These are phyloP conservation scores for Fusarium sp. DNA, from an alignment of 2,329 filamentous ascomycete species.

Conservation along the genomic window DNA sequence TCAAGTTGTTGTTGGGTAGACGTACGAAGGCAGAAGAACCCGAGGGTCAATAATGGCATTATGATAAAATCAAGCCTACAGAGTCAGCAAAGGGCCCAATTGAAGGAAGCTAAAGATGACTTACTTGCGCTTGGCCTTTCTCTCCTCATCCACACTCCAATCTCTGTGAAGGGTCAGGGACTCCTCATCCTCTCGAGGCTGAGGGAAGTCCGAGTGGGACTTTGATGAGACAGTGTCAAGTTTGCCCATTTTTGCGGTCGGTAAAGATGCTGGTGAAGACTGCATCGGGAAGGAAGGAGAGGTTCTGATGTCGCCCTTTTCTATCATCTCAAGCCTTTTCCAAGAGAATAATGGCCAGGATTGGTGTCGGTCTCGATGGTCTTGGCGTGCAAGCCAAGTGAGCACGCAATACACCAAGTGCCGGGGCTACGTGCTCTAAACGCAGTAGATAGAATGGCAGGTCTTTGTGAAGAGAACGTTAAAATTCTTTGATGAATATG, in stretches of 20 bases:
- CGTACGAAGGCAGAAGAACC: conserved; percentile 55
- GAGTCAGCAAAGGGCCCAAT: not conserved
- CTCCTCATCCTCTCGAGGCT: conserved; percentile 44
- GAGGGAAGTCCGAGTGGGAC: conserved; percentile 19
- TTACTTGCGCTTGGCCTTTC: conserved; percentile 47
- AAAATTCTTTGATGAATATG: accelerated
- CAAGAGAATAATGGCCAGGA: not conserved
- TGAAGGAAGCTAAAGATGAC: not conserved
- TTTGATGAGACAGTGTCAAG: conserved; percentile 16
- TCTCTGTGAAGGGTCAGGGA: conserved; percentile 43
- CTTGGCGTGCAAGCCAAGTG: conserved; percentile 31
- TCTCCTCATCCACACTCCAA: conserved; percentile 50
- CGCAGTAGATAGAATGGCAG: not conserved
- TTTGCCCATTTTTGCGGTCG: conserved; percentile 26
- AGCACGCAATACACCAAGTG: conserved; percentile 39
- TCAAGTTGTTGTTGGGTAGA: not conserved
- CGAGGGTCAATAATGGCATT: conserved; percentile 54
- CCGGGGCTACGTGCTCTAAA: not conserved
- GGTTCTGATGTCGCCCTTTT: conserved; percentile 13
- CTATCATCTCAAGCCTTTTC: not conserved
- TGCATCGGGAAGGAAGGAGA: not conserved
- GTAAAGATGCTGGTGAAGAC: not conserved
- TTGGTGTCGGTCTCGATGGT: conserved; percentile 5
- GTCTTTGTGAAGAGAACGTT: too few relatives aligned
- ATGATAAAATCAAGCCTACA: conserved; percentile 52